phyloP scores from a whole-genome alignment of 345 rosid species.

The Gynandropsis gynandra region DNA sequence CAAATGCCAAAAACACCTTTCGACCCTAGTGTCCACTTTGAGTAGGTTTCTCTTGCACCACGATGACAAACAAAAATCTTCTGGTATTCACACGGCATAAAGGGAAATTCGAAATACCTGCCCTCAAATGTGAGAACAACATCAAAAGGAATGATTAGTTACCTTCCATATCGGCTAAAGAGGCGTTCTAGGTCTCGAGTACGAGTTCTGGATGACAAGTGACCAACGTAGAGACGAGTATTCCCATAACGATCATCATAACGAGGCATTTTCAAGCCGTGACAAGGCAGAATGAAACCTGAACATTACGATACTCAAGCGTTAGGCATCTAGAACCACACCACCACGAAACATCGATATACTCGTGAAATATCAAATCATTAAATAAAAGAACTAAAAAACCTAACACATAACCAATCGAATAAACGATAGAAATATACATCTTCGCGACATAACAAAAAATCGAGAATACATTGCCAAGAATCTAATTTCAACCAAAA shows the following conservation, averaged over 20 bases:
- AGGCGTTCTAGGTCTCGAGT: slow-evolving; percentile 51
- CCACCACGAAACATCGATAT: too few relatives aligned
- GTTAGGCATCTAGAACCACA: too few relatives aligned
- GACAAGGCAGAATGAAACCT: not conserved
- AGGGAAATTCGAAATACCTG: too few relatives aligned
- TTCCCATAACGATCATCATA: slow-evolving; percentile 41
- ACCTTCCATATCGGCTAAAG: slow-evolving; percentile 65
- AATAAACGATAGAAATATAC: too few relatives aligned
- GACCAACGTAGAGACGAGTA: slow-evolving; percentile 59
- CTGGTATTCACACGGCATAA: slow-evolving; percentile 2
- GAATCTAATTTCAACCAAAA: too few relatives aligned
- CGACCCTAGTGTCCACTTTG: not conserved
- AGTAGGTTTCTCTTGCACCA: not conserved
- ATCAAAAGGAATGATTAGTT: not conserved
- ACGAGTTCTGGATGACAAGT: slow-evolving; percentile 44
- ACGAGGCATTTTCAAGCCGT: slow-evolving; percentile 49
- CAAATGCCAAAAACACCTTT: not conserved
- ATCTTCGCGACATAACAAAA: too few relatives aligned
- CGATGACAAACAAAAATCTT: not conserved
- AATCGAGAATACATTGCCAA: too few relatives aligned
- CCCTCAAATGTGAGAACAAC: too few relatives aligned
- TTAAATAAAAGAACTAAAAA: too few relatives aligned
- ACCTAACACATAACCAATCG: too few relatives aligned
- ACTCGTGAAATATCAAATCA: too few relatives aligned
- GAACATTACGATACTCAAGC: too few relatives aligned